A percentile compares a stretch with the other conserved stretches of the same genome.
These are phyloP conservation scores for Salvia splendens DNA, from an alignment of 257 asterid species.

Conservation along the genomic window DNA sequence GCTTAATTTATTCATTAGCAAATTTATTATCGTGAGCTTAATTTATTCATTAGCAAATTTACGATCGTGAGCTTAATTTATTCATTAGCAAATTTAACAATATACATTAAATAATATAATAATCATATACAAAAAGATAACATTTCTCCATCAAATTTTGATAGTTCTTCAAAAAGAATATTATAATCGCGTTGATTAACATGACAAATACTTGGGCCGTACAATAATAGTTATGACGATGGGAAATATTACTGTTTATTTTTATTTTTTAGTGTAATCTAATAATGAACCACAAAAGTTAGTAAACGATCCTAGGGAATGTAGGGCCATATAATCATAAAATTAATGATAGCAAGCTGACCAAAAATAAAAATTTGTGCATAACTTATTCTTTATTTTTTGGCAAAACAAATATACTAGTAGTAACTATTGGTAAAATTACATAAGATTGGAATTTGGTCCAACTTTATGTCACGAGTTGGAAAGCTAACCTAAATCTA, in stretches of 20 bases:
- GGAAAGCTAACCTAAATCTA: conserved; percentile 24
- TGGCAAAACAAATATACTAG: not conserved
- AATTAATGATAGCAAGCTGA: not conserved
- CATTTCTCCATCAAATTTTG: no score
- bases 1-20: no score
- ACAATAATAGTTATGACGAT: not conserved
- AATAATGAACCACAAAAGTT: not conserved
- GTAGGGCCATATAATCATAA: not conserved
- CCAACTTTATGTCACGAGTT: conserved; percentile 29
- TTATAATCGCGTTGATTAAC: not conserved
- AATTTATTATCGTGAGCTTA: no score
- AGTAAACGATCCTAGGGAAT: no score
- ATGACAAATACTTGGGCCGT: not conserved
- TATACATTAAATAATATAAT: no score
- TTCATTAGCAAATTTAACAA: no score
- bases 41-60: no score
- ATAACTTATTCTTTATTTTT: not conserved
- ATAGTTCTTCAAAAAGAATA: no score
- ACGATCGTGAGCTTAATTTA: no score
- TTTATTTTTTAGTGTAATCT: not conserved
- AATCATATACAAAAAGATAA: no score
- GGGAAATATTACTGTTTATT: no score
- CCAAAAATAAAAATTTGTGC: not conserved
- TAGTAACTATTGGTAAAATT: not conserved
- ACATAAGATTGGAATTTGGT: not conserved